Evolutionary conservation across 1,284 basidiomycete genomes (phyloP), one percentile per base, ranked within the genome.

Genomic region (Sanghuangporus baumii): DNA sequence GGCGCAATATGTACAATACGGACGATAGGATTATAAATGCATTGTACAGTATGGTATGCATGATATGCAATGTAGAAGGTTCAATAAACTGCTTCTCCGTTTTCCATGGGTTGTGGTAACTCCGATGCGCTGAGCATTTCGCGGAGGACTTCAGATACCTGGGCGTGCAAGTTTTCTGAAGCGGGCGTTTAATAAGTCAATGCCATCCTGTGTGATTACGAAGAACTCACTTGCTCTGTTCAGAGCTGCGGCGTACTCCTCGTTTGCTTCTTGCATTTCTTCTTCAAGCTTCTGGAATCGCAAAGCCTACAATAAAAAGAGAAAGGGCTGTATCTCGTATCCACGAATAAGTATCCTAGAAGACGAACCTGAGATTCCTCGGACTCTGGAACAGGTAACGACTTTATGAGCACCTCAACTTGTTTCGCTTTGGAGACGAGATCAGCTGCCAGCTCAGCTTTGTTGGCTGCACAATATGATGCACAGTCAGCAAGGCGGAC

Each of bases 381-480:
- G 3, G 85, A 78, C 69, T 90, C 87, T 1, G 88, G 85, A 54
- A 84, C 81, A 0, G 91, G 91, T 16, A 94, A 72, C 0, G 86
- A 86, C 61, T 89, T 82, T 48, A 94, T 90, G 55, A 94, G 80
- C 67, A 84, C 87, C 68, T 94, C 88, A 51, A 94, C 82, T 71
- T 94, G 91, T 69, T 93, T 93, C 16, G 91, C 90, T 70, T 94
- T 93, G 38, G 85, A 79, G 50, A 93, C 81, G 47, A 94, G 77
- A 69, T 94, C 91, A 18, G 81, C 78, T 3, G 92, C 88, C 16
- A 94, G 84, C 72, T 93, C 90, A 66, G 83, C 86, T 72, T 88
- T 84, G 74, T 91, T 93, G 7, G 84, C 91, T 93, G 68, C 46
- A 36, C 20, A 20, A 12, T 38, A 38, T 12, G 43, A 46, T 1